Conservation (phyloP, 345 rosid species). For the Rhizophora mangle region DNA sequence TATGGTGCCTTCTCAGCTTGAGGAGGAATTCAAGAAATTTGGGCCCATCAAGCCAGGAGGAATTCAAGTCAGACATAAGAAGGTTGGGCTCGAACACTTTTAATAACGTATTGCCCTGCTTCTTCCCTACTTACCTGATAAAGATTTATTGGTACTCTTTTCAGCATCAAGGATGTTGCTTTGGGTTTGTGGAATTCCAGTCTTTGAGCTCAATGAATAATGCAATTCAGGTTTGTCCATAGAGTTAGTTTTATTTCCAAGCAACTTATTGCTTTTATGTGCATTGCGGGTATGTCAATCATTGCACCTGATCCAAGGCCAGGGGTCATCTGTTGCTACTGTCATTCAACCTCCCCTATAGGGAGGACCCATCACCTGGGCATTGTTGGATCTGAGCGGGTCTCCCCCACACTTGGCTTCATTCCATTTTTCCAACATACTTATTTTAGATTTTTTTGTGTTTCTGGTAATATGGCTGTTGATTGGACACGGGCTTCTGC, state of each 20-base stretch:
- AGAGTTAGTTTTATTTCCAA: background rate
- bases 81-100: constrained; percentile 14
- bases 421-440: background rate
- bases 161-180: constrained; percentile 30
- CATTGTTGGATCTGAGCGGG: too few species aligned
- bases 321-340: too few species aligned
- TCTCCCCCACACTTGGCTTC: background rate
- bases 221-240: constrained; percentile 24
- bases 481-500: too few species aligned
- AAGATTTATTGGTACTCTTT: background rate
- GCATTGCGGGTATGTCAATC: too few species aligned
- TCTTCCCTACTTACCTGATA: background rate
- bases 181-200: constrained; percentile 31
- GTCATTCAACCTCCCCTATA: too few species aligned
- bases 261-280: background rate
- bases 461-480: too few species aligned
- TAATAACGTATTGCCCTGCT: background rate
- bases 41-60: constrained; percentile 31
- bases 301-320: too few species aligned
- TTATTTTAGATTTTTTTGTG: too few species aligned
- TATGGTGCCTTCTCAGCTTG: constrained; percentile 20
- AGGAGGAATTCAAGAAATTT: constrained; percentile 22
- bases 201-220: constrained; percentile 23
- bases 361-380: too few species aligned
- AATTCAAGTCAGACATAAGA: constrained; percentile 27